phyloP scores from a whole-genome alignment of 257 asterid species.

The Solanum phureja region DNA sequence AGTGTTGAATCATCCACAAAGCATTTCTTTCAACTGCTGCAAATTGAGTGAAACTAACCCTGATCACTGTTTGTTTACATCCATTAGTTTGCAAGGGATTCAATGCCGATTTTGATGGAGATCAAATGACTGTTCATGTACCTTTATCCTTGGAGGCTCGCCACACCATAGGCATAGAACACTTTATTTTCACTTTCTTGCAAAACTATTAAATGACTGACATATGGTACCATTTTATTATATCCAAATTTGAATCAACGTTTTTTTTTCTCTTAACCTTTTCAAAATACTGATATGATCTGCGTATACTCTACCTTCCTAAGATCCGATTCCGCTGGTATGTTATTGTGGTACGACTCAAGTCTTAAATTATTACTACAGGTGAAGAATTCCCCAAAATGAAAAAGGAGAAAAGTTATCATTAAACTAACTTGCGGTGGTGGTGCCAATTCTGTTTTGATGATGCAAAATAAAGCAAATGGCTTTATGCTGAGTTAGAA shows the following conservation, averaged over 20 bases:
- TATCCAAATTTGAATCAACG: background rate
- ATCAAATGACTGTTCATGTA: too few relatives aligned
- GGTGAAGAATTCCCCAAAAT: background rate
- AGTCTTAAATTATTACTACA: background rate
- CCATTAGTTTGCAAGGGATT: too few relatives aligned
- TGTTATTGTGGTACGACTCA: background rate
- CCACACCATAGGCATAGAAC: background rate
- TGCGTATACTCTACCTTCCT: too few relatives aligned
- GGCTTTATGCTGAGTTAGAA: background rate
- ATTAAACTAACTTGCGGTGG: background rate
- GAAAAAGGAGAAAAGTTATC: background rate
- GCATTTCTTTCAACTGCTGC: background rate
- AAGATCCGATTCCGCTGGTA: fast-evolving
- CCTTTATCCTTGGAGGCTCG: too few relatives aligned
- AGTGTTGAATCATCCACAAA: background rate
- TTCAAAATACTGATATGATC: too few relatives aligned
- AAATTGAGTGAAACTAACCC: too few relatives aligned
- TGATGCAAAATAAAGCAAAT: background rate
- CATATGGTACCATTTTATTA: too few relatives aligned
- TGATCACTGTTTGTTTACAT: too few relatives aligned
- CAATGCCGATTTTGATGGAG: too few relatives aligned
- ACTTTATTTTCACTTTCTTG: background rate
- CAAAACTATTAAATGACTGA: too few relatives aligned
- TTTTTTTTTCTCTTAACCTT: too few relatives aligned
- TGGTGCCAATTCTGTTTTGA: too few relatives aligned